phyloP scores from a whole-genome alignment of 2,329 filamentous ascomycete species.

The Cyclaneusma minus region DNA sequence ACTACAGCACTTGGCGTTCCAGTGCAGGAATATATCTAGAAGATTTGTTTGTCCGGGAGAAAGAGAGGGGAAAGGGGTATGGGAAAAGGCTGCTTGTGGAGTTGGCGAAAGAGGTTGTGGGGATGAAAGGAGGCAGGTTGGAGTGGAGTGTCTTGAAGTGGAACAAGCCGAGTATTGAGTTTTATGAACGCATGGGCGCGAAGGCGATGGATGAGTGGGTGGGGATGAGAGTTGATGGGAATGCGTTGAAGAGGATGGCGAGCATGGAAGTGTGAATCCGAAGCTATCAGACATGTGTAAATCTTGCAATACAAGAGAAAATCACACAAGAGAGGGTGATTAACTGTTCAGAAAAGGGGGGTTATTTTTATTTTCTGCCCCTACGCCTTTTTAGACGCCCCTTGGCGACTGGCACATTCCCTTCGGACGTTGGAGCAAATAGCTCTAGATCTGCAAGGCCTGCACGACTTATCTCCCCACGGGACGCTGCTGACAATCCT shows the following conservation, averaged over 20 bases:
- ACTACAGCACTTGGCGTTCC: slow-evolving; percentile 89
- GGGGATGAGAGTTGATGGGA: slow-evolving; percentile 57
- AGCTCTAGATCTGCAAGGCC: slow-evolving; percentile 22
- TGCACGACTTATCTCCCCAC: slow-evolving; percentile 15
- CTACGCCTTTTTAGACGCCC: no score
- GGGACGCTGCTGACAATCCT: slow-evolving; percentile 12
- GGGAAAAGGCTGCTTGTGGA: slow-evolving; percentile 60
- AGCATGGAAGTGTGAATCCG: no score
- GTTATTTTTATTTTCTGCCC: background rate
- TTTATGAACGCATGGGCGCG: slow-evolving; percentile 64
- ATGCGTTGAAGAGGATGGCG: slow-evolving; percentile 43
- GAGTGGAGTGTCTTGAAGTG: slow-evolving; percentile 90
- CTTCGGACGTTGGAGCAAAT: no score
- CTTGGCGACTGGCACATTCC: no score
- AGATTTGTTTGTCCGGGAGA: slow-evolving; percentile 69
- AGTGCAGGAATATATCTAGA: slow-evolving; percentile 82
- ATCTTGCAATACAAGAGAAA: no score
- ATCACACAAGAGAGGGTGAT: no score
- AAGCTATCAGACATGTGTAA: no score
- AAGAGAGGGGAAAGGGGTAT: slow-evolving; percentile 61
- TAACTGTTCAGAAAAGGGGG: background rate
- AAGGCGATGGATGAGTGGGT: slow-evolving; percentile 56
- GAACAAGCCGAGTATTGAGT: slow-evolving; percentile 81
- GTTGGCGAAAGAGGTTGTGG: slow-evolving; percentile 64
- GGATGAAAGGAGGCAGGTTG: slow-evolving; percentile 57